phyloP scores from a whole-genome alignment of 1,284 basidiomycete genomes.

The Microbotryum silenes-acaulis region DNA sequence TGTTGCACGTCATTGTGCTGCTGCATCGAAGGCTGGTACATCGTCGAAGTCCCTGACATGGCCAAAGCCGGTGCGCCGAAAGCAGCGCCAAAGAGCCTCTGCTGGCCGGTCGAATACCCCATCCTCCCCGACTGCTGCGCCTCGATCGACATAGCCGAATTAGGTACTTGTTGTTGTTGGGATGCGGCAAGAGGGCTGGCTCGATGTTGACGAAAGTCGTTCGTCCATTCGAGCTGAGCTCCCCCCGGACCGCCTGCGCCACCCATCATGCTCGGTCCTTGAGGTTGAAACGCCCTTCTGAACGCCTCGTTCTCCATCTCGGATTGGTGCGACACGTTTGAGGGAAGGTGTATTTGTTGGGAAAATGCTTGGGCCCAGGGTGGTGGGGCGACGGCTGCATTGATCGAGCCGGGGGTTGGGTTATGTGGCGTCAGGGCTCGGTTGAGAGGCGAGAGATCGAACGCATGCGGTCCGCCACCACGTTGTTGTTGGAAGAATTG shows the following conservation, averaged over 20 bases:
- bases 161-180: constrained; percentile 4
- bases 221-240: constrained; percentile 5
- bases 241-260: not conserved
- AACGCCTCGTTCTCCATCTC: constrained; percentile 12
- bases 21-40: constrained; percentile 5
- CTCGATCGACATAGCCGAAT: constrained; percentile 5
- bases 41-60: not conserved
- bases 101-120: not conserved
- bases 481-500: constrained; percentile 25
- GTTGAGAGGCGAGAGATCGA: constrained; percentile 27
- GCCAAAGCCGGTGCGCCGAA: too few species aligned
- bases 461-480: constrained; percentile 7
- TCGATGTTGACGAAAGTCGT: constrained; percentile 4
- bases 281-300: constrained; percentile 50
- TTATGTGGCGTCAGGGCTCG: constrained; percentile 23
- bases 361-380: constrained; percentile 28
- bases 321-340: not conserved
- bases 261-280: constrained; percentile 44
- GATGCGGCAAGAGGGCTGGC: not conserved
- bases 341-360: not conserved
- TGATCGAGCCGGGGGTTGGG: not conserved
- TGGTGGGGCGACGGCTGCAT: constrained; percentile 7
- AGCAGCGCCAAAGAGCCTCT: too few species aligned
- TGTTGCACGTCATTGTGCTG: constrained; percentile 2
- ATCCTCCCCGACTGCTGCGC: constrained; percentile 5